phyloP scores from a whole-genome alignment of 257 asterid genomes.

The Solanum chaucha region DNA sequence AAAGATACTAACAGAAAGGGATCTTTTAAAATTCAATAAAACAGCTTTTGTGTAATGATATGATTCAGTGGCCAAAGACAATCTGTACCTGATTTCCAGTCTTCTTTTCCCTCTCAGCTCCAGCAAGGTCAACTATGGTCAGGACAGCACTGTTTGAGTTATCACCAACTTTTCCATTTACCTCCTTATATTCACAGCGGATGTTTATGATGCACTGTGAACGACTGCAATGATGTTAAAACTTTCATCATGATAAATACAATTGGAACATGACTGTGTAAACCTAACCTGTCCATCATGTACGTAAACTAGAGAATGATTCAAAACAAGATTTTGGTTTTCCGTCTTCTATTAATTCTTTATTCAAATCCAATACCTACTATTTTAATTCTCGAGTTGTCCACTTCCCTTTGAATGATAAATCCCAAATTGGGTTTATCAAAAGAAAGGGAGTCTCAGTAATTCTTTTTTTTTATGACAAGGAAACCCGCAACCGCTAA shows the following conservation, averaged over 20 bases:
- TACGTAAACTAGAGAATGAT: neutral
- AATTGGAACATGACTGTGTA: neutral
- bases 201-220: constrained; percentile 93
- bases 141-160: constrained; percentile 28
- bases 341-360: neutral
- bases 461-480: neutral
- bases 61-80: neutral
- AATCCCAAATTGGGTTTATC: neutral
- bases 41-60: neutral
- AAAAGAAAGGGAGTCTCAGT: neutral
- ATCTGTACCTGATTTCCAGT: constrained; percentile 76
- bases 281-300: constrained; percentile 4
- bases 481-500: too few species aligned
- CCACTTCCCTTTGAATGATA: neutral
- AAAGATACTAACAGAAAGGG: neutral
- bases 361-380: neutral
- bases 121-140: constrained; percentile 95
- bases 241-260: neutral
- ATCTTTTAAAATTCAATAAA: neutral
- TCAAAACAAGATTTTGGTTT: neutral
- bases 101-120: constrained; percentile 93
- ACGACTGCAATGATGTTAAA: constrained; percentile 49
- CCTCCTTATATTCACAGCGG: constrained; percentile 28
- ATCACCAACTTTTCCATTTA: constrained; percentile 30
- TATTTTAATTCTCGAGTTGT: neutral